Conservation (phyloP, 73 alveolate genomes). For the Tetrahymena thermophila region DNA sequence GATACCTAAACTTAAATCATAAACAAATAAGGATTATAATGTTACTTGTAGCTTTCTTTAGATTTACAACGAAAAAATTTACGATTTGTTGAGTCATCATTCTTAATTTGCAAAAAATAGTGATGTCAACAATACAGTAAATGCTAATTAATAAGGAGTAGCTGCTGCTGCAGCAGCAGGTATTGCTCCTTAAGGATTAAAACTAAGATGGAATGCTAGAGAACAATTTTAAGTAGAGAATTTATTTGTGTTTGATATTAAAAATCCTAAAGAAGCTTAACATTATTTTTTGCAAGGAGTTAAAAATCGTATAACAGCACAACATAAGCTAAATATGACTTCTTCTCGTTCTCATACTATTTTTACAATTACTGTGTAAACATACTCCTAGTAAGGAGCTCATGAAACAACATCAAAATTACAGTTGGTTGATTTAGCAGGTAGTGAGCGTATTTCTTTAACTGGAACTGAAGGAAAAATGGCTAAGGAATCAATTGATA, state of each 20-base stretch:
- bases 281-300: conserved; percentile 69
- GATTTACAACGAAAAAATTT: conserved; percentile 77
- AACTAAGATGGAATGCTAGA: conserved; percentile 72
- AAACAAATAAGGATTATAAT: conserved; percentile 23
- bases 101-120: background rate
- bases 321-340: conserved; percentile 81
- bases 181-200: conserved; percentile 23
- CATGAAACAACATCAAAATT: conserved; percentile 80
- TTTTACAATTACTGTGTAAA: conserved; percentile 76
- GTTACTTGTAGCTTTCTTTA: conserved; percentile 67
- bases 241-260: conserved; percentile 59
- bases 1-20: conserved; percentile 16
- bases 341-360: conserved; percentile 93
- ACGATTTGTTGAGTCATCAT: conserved; percentile 63
- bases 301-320: conserved; percentile 87
- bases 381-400: conserved; percentile 55
- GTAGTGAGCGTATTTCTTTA: conserved; percentile 82
- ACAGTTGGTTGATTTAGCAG: conserved; percentile 95
- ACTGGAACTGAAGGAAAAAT: conserved; percentile 88
- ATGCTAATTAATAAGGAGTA: background rate
- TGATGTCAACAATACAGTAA: background rate
- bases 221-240: conserved; percentile 74
- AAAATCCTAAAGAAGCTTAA: conserved; percentile 64
- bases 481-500: conserved; percentile 88
- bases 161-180: conserved; percentile 2